phyloP scores from a whole-genome alignment of 225 moss, liverwort and hornwort genomes.

The Marchantia polymorpha region DNA sequence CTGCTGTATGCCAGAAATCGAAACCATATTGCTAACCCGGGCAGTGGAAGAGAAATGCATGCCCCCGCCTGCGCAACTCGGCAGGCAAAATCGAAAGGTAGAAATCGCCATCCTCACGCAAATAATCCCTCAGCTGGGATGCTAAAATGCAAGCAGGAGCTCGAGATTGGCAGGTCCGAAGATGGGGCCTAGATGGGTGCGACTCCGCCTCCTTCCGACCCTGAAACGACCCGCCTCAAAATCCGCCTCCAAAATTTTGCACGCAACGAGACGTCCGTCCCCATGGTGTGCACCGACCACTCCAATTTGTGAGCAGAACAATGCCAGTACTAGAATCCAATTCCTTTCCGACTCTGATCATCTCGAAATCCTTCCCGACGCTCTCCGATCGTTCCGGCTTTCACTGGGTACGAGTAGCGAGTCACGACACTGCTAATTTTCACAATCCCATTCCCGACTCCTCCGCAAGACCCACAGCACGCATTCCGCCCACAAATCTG shows the following conservation, averaged over 20 bases:
- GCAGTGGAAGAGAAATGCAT: background rate
- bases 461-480: background rate
- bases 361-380: background rate
- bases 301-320: background rate
- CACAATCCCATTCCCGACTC: background rate
- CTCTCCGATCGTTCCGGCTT: background rate
- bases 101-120: background rate
- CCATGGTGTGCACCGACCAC: background rate
- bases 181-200: background rate
- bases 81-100: background rate
- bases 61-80: background rate
- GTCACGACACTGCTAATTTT: background rate
- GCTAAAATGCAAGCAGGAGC: background rate
- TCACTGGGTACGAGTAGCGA: background rate
- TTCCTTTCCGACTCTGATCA: background rate
- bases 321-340: background rate
- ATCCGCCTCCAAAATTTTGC: background rate
- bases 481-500: background rate
- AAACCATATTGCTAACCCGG: background rate
- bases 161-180: background rate
- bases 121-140: background rate
- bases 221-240: background rate
- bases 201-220: background rate
- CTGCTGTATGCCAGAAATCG: background rate
- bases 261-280: background rate